Evolutionary conservation across 2,329 filamentous ascomycete species (phyloP).

Genomic region (Xylariaceae sp.): DNA sequence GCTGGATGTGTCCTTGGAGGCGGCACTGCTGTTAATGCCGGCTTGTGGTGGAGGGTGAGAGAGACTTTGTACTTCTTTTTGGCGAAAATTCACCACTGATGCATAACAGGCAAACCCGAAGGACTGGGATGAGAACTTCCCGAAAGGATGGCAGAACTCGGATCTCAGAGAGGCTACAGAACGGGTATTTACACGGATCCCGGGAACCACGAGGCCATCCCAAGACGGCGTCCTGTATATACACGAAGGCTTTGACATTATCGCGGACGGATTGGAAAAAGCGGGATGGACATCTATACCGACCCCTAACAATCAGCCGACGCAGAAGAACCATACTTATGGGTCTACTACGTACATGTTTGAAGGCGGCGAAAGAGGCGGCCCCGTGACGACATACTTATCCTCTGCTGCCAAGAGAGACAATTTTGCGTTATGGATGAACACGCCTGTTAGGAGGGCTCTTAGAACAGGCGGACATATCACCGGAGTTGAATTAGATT

Average conservation of each 20-base stretch:
- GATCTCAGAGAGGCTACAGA: constrained; percentile 63
- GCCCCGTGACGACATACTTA: constrained; percentile 72
- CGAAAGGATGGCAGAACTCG: constrained; percentile 67
- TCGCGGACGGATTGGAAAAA: constrained; percentile 59
- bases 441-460: constrained; percentile 68
- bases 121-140: constrained; percentile 77
- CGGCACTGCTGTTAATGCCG: constrained; percentile 67
- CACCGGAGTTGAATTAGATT: constrained; percentile 69
- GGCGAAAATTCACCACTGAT: not conserved
- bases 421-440: constrained; percentile 71
- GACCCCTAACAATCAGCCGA: constrained; percentile 58
- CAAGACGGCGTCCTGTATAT: constrained; percentile 67
- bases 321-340: constrained; percentile 67
- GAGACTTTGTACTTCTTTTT: constrained; percentile 5
- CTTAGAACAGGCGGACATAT: constrained; percentile 63
- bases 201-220: constrained; percentile 68
- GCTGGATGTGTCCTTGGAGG: constrained; percentile 74
- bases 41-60: constrained; percentile 65
- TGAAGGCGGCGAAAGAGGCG: constrained; percentile 64
- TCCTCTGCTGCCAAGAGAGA: constrained; percentile 59
- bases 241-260: constrained; percentile 64
- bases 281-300: constrained; percentile 66
- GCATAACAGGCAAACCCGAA: constrained; percentile 54
- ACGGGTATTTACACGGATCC: constrained; percentile 68
- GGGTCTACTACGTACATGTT: constrained; percentile 70